phyloP scores from a whole-genome alignment of 2,329 filamentous ascomycete genomes.

The Neurospora sp. region DNA sequence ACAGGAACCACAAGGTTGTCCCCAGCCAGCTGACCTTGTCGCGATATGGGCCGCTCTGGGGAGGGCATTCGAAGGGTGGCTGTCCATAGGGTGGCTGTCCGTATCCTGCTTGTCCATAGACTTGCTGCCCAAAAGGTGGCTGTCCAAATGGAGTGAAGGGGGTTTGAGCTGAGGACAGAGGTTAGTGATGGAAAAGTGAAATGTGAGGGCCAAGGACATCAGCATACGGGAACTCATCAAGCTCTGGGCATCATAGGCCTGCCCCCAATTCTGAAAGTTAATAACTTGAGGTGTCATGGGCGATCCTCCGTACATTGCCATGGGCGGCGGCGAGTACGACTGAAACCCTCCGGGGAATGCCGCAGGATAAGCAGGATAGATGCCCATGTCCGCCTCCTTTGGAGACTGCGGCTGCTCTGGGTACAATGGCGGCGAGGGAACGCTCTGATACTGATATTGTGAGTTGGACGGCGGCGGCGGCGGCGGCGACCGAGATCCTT shows the following conservation, averaged over 20 bases:
- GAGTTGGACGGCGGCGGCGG: not conserved
- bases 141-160: not conserved
- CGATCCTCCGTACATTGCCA: not conserved
- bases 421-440: not conserved
- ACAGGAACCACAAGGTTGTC: constrained; percentile 35
- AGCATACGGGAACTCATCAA: not conserved
- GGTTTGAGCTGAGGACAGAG: not conserved
- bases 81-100: not conserved
- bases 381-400: not conserved
- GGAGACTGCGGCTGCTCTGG: not conserved
- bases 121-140: not conserved
- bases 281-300: not conserved
- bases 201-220: not conserved
- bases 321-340: not conserved
- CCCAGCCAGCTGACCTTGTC: constrained; percentile 36
- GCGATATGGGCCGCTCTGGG: not conserved
- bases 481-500: not conserved
- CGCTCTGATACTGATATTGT: not conserved
- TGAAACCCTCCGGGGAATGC: not conserved
- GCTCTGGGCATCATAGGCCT: not conserved
- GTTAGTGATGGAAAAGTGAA: not conserved
- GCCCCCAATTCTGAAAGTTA: not conserved
- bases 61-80: not conserved
- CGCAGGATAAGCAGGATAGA: not conserved
- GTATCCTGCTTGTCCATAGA: not conserved